A percentile compares a stretch with the other conserved stretches of the same genome.
Conservation (phyloP, 1,284 basidiomycete species). For the Porodaedalea pini region DNA sequence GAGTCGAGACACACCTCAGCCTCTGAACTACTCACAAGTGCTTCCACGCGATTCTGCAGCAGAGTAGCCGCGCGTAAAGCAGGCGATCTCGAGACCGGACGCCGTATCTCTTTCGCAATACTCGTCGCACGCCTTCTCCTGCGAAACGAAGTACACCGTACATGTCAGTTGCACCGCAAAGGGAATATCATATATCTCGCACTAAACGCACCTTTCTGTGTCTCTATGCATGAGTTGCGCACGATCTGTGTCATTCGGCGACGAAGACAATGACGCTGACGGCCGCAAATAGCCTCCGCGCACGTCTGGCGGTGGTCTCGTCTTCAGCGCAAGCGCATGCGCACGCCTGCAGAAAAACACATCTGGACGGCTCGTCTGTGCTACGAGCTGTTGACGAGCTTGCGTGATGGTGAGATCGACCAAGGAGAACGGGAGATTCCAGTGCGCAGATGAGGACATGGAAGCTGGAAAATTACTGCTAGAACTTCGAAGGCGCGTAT, state of each 20-base stretch:
- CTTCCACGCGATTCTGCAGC: constrained; percentile 8
- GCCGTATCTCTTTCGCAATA: neutral
- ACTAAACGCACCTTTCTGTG: neutral
- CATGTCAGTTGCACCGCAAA: neutral
- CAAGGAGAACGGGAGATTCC: constrained; percentile 2
- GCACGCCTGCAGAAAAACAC: neutral
- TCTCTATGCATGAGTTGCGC: no score
- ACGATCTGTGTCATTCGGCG: no score
- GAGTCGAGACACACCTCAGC: neutral
- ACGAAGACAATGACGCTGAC: neutral
- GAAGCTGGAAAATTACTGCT: no score
- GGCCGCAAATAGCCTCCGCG: constrained; percentile 2
- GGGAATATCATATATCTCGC: neutral
- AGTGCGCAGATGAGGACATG: neutral
- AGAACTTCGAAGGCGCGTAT: no score
- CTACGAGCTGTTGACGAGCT: neutral
- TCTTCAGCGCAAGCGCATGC: constrained; percentile 5
- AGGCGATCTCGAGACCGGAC: neutral
- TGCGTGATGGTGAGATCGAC: constrained; percentile 8
- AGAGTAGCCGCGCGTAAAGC: neutral
- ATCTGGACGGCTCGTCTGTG: no score
- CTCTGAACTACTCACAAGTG: neutral
- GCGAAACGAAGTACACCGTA: neutral
- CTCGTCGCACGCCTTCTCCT: neutral
- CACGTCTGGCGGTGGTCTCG: neutral